Conservation (phyloP, 2,329 filamentous ascomycete genomes). For the Fonsecaea monophora region DNA sequence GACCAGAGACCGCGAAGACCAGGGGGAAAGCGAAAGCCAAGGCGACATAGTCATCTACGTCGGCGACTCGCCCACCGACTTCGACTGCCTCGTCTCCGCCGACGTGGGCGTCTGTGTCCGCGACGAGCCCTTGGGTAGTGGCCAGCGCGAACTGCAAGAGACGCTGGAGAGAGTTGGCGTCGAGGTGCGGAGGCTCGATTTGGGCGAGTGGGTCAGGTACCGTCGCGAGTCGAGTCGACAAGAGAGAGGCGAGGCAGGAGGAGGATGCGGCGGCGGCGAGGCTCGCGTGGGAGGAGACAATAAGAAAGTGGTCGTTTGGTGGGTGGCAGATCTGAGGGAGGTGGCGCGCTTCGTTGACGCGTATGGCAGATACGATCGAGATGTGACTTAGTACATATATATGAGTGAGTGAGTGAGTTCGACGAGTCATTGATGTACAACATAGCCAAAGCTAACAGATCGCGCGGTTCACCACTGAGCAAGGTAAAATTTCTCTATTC, state of each 20-base stretch:
- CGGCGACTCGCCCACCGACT: neutral
- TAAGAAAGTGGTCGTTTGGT: neutral
- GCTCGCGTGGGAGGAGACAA: neutral
- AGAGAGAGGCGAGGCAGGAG: too few relatives aligned
- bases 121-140: neutral
- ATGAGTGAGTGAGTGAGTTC: too few relatives aligned
- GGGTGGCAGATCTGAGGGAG: neutral
- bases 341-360: neutral
- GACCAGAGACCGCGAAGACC: too few relatives aligned
- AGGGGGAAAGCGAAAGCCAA: too few relatives aligned
- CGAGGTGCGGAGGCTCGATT: neutral
- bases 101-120: constrained; percentile 2
- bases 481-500: too few relatives aligned
- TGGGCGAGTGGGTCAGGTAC: neutral
- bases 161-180: neutral
- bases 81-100: neutral
- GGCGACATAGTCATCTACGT: neutral
- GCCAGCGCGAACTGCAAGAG: neutral
- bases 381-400: neutral
- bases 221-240: neutral
- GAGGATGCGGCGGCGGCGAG: neutral
- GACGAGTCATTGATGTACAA: too few relatives aligned
- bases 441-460: too few relatives aligned
- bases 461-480: too few relatives aligned
- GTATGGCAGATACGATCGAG: neutral